Evolutionary conservation across 305 asterid genomes (phyloP), one percentile per base, ranked within the genome.

Genomic region (Ajuga reptans): DNA sequence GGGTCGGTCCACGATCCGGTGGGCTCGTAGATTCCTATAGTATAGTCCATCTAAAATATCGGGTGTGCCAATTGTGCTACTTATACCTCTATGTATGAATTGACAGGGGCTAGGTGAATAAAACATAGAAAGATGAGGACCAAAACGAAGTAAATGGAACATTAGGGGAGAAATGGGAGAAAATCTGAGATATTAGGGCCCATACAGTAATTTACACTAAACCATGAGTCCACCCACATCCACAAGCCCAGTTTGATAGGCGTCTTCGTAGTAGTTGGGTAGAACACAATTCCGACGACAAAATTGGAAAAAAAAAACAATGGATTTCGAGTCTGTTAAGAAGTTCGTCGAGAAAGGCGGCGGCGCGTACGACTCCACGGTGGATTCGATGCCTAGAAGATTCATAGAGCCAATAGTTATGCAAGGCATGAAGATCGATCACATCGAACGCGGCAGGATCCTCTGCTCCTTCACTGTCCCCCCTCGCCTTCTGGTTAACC

Each of bases 381-480:
- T 85, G 31, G 89, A 82, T 79, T 87, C 93, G 6, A 81, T 91
- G 86, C 88, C 93, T 1, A 37, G 50, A 0, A 74, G 66, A 31
- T 91, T 85, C 83, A 68, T 89, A 9, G 95, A 89, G 80, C 88
- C 90, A 4, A 75, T 87, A 34, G 84, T 89, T 50, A 64, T 81
- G 84, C 83, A 89, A 47, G 93, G 95, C 68, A 15, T 91, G 75
- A 80, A 80, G 27, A 49, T 91, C 78, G 89, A 87, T 18, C 79
- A 41, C 71, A 50, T 84, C 81, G 89, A 91, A 66, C 91, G 84
- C 51, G 97, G 97, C 77, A 91, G 89, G 41, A 24, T 86, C 34
- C 71, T 86, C 3, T 89, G 89, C 82, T 87, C 96, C 66, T 73
- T 89, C 82, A 73, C 77, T 14, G 96, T 91, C n/a, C 89, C 96